phyloP scores from a whole-genome alignment of 345 rosid species.

The Eucalyptus sp. region DNA sequence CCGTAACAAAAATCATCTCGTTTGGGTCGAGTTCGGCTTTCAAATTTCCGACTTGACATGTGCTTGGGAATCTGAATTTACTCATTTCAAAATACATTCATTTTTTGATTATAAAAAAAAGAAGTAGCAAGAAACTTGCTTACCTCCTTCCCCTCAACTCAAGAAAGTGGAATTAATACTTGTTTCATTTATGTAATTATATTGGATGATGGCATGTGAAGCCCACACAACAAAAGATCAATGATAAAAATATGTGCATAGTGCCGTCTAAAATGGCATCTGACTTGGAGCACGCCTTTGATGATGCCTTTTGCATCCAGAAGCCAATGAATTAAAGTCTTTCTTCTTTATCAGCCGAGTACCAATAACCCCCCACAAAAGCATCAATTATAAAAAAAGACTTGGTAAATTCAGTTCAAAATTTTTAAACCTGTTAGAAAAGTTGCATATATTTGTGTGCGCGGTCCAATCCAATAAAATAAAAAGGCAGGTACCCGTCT shows the following conservation, averaged over 20 bases:
- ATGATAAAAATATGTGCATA: background rate
- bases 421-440: background rate
- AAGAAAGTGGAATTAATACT: background rate
- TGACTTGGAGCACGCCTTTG: background rate
- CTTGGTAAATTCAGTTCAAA: background rate
- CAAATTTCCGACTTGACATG: background rate
- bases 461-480: background rate
- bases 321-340: background rate
- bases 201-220: background rate
- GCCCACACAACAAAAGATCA: background rate
- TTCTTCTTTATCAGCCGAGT: background rate
- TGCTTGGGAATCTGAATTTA: background rate
- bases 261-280: background rate
- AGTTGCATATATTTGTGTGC: background rate
- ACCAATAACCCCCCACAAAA: background rate
- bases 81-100: background rate
- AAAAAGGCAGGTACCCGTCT: background rate
- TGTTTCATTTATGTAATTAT: background rate
- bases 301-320: background rate
- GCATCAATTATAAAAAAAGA: background rate
- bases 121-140: background rate
- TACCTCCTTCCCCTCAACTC: background rate
- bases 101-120: background rate
- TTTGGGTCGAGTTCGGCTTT: background rate
- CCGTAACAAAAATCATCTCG: background rate